Conservation (phyloP, 345 rosid genomes). For the Syzygium aromaticum region DNA sequence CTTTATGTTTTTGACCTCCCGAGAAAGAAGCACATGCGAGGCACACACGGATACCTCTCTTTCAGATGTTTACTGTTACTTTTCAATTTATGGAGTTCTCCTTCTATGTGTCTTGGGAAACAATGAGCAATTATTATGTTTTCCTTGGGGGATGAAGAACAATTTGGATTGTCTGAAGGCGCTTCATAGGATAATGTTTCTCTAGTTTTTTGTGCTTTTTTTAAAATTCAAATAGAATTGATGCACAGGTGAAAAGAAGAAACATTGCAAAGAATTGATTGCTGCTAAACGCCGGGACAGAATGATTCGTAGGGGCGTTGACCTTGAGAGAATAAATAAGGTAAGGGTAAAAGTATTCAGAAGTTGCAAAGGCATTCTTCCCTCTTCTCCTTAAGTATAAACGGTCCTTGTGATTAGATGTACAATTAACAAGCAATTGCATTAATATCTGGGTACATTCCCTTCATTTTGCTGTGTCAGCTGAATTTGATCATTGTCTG, state of each 20-base stretch:
- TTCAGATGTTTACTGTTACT: neutral
- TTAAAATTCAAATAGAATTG: neutral
- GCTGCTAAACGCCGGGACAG: constrained; percentile 73
- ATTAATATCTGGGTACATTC: neutral
- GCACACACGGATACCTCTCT: neutral
- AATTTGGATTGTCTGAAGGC: neutral
- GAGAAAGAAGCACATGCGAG: neutral
- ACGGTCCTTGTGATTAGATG: neutral
- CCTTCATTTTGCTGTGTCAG: neutral
- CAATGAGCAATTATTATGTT: neutral
- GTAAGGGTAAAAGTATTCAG: constrained; percentile 11
- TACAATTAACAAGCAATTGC: neutral
- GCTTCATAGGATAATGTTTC: neutral
- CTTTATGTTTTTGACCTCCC: neutral
- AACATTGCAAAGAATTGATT: constrained; percentile 68
- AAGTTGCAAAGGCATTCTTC: neutral
- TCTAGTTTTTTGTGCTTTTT: neutral
- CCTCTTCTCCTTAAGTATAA: neutral
- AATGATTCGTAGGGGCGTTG: constrained; percentile 74
- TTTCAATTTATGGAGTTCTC: neutral
- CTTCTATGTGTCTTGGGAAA: neutral
- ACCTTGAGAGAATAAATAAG: constrained; percentile 60
- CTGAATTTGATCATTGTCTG: neutral
- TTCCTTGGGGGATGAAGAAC: neutral
- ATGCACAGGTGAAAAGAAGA: constrained; percentile 68